Evolutionary conservation across 2,329 filamentous ascomycete species (phyloP).

Genomic region (Zasmidium citrigriseum): DNA sequence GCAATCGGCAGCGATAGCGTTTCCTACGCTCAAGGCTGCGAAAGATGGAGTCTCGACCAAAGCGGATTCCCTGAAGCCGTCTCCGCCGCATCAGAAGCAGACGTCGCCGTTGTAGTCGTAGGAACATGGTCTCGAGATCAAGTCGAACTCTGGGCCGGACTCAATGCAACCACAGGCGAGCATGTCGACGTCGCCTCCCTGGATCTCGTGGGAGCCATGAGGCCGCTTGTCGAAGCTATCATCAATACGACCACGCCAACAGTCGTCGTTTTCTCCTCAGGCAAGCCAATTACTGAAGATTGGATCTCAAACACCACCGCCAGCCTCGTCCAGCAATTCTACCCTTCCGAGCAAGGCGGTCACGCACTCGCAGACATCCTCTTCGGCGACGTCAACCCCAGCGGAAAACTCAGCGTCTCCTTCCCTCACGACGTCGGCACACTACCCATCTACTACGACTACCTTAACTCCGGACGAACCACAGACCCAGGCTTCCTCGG

Average conservation of each 20-base stretch:
- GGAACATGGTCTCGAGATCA: conserved; percentile 78
- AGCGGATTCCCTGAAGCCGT: conserved; percentile 68
- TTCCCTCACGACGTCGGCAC: conserved; percentile 30
- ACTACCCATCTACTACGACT: conserved; percentile 53
- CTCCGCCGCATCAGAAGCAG: conserved; percentile 64
- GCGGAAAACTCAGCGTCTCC: conserved; percentile 31
- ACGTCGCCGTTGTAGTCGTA: conserved; percentile 72
- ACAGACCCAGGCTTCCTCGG: conserved; percentile 54
- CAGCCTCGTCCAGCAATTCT: conserved; percentile 73
- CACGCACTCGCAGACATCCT: conserved; percentile 29
- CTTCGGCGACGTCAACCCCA: conserved; percentile 32
- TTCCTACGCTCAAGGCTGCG: conserved; percentile 69
- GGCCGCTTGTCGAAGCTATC: conserved; percentile 65
- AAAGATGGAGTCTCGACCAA: conserved; percentile 71
- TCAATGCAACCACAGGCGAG: conserved; percentile 75
- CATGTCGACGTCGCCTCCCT: conserved; percentile 68
- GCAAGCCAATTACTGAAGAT: conserved; percentile 71
- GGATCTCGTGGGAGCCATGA: conserved; percentile 70
- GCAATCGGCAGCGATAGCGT: conserved; percentile 60
- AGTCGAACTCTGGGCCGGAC: conserved; percentile 66
- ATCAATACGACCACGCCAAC: conserved; percentile 68
- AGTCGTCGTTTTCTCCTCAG: conserved; percentile 67
- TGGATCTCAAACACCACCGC: conserved; percentile 69
- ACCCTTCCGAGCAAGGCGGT: conserved; percentile 66
- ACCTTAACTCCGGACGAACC: conserved; percentile 63